Evolutionary conservation across 73 alveolate species (phyloP).

Genomic region (Durusdinium trenchii): DNA sequence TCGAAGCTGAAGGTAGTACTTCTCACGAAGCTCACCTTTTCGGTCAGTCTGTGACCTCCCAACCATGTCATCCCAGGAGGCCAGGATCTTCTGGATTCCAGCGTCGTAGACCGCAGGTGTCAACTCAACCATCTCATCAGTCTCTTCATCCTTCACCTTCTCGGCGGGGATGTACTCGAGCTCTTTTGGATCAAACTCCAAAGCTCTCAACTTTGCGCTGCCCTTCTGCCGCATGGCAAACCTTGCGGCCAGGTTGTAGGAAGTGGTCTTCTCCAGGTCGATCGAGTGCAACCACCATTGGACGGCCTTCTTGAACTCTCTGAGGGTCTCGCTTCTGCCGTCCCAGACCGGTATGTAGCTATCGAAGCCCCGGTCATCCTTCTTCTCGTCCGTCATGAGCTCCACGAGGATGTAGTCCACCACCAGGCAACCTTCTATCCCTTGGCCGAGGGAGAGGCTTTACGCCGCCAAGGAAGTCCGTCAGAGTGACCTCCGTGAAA

Average conservation of each 20-base stretch:
- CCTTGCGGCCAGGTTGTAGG: conserved; percentile 37
- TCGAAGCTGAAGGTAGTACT: background rate
- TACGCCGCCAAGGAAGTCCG: too few relatives aligned
- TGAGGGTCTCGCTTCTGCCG: background rate
- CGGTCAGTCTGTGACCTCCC: background rate
- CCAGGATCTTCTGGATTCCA: background rate
- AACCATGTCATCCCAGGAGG: conserved; percentile 34
- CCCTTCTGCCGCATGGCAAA: conserved; percentile 34
- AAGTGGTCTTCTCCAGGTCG: conserved; percentile 26
- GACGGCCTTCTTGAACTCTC: background rate
- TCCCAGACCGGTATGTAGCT: conserved; percentile 8
- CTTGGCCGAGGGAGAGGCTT: too few relatives aligned
- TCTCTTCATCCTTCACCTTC: background rate
- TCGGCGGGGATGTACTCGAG: conserved; percentile 7
- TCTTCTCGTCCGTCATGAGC: background rate
- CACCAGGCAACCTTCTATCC: too few relatives aligned
- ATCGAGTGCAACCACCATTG: background rate
- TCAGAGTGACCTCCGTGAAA: too few relatives aligned
- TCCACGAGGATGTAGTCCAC: too few relatives aligned
- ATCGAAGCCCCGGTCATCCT: background rate
- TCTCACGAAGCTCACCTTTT: background rate
- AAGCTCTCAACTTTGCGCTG: background rate
- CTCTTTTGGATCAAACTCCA: background rate
- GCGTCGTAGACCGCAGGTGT: background rate
- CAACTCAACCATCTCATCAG: background rate